These are phyloP conservation scores for Globisporangium echinulatum DNA, from an alignment of 352 stramenopile species.

Conservation along the genomic window DNA sequence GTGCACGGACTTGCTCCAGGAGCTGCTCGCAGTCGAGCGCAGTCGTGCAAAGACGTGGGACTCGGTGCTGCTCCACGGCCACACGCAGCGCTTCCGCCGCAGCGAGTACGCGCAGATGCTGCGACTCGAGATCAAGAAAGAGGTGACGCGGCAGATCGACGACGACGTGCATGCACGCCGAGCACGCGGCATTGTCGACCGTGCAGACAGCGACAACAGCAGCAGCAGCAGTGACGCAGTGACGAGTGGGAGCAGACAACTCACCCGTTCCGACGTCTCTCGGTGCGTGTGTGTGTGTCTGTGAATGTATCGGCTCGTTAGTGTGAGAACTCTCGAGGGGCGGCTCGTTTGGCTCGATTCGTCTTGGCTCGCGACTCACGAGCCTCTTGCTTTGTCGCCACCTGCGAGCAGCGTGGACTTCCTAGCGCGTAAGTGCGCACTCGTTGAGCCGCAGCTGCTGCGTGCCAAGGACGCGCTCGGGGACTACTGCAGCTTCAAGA, in stretches of 20 bases:
- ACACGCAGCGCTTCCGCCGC: slow-evolving; percentile 60
- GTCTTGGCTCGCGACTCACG: no score
- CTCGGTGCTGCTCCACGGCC: slow-evolving; percentile 57
- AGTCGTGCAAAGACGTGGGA: slow-evolving; percentile 57
- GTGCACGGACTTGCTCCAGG: slow-evolving; percentile 45
- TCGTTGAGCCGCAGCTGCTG: slow-evolving; percentile 36
- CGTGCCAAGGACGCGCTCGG: slow-evolving; percentile 32
- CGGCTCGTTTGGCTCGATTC: background rate
- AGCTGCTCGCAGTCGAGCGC: slow-evolving; percentile 56
- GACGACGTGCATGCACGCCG: slow-evolving; percentile 27
- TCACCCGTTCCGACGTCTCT: slow-evolving; percentile 1
- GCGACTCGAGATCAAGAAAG: slow-evolving; percentile 62
- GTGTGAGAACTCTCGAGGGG: background rate
- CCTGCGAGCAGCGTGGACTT: slow-evolving; percentile 26
- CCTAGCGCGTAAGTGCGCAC: slow-evolving; percentile 37
- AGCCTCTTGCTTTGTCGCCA: no score
- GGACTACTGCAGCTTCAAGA: slow-evolving; percentile 61
- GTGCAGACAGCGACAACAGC: background rate
- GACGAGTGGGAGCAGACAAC: background rate
- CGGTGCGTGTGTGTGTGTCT: slow-evolving; percentile 1
- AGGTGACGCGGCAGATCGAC: slow-evolving; percentile 65
- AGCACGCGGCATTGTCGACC: background rate
- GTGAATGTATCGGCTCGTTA: background rate
- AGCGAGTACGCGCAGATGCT: slow-evolving; percentile 56
- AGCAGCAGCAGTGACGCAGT: background rate